These are phyloP conservation scores for Acephala macrosclerotiorum DNA, from an alignment of 2,329 filamentous ascomycete genomes.

Conservation along the genomic window DNA sequence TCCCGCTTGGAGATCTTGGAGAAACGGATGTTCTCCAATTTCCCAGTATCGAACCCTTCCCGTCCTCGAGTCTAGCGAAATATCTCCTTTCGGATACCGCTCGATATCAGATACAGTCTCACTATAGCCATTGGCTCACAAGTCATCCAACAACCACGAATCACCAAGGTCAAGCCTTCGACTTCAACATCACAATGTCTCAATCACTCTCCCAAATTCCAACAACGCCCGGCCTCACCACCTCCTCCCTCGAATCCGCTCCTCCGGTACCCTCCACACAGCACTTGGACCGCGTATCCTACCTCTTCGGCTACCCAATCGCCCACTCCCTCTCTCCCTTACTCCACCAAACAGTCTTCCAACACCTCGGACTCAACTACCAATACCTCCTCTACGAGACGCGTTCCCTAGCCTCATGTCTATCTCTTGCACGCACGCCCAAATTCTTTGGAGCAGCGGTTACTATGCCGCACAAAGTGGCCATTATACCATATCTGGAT, in stretches of 20 bases:
- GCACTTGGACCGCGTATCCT: constrained; percentile 43
- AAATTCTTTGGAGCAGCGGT: constrained; percentile 74
- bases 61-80: neutral
- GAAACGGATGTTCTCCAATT: neutral
- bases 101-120: neutral
- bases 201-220: constrained; percentile 16
- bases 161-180: neutral
- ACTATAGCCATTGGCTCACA: neutral
- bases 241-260: constrained; percentile 13
- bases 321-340: constrained; percentile 62
- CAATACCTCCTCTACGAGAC: constrained; percentile 61
- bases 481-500: constrained; percentile 77
- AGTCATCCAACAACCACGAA: neutral
- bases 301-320: constrained; percentile 65
- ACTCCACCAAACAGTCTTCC: constrained; percentile 61
- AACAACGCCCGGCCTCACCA: neutral
- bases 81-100: neutral
- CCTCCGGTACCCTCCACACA: constrained; percentile 31
- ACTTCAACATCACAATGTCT: constrained; percentile 18
- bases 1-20: neutral
- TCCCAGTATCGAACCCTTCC: neutral
- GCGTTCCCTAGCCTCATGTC: constrained; percentile 55
- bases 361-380: constrained; percentile 58
- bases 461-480: constrained; percentile 86
- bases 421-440: constrained; percentile 60